Evolutionary conservation across 495 filamentous ascomycete genomes (phyloP).

Genomic region (Tuber borchii): DNA sequence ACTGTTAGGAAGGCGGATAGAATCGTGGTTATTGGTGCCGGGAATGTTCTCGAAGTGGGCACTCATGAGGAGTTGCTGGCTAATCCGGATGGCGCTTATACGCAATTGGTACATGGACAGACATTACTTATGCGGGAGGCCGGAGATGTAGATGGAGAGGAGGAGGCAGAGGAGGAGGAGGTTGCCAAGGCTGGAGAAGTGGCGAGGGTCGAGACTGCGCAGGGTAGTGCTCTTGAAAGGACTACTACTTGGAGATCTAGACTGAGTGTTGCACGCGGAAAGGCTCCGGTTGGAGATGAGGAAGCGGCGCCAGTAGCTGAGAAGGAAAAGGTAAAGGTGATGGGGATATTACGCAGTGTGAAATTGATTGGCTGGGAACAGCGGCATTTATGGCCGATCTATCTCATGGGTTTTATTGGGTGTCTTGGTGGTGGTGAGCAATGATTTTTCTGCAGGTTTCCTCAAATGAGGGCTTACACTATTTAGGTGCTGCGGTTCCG

Average conservation of each 20-base stretch:
- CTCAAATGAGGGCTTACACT: conserved; percentile 8
- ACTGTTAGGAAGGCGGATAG: conserved; percentile 70
- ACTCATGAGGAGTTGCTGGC: conserved; percentile 61
- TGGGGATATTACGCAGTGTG: conserved; percentile 26
- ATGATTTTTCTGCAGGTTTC: neutral
- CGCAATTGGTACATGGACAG: conserved; percentile 51
- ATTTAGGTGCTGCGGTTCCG: conserved; percentile 41
- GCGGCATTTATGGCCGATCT: conserved; percentile 23
- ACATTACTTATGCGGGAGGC: conserved; percentile 44
- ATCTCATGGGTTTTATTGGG: conserved; percentile 21
- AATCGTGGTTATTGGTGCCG: conserved; percentile 69
- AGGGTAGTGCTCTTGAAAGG: conserved; percentile 11
- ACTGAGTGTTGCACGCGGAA: conserved; percentile 16
- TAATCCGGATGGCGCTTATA: conserved; percentile 49
- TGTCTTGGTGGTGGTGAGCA: conserved; percentile 25
- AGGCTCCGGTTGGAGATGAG: conserved; percentile 13
- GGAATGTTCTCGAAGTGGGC: conserved; percentile 59
- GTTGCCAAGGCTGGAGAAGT: conserved; percentile 11
- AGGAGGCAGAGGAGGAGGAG: conserved; percentile 9
- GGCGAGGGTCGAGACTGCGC: neutral
- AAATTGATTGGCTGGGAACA: conserved; percentile 31
- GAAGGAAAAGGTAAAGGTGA: conserved; percentile 7
- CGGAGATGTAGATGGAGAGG: conserved; percentile 6
- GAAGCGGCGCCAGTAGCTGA: conserved; percentile 16
- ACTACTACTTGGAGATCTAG: conserved; percentile 34